These are phyloP conservation scores for Cajanus cajan DNA, from an alignment of 306 rosid species.

Conservation along the genomic window DNA sequence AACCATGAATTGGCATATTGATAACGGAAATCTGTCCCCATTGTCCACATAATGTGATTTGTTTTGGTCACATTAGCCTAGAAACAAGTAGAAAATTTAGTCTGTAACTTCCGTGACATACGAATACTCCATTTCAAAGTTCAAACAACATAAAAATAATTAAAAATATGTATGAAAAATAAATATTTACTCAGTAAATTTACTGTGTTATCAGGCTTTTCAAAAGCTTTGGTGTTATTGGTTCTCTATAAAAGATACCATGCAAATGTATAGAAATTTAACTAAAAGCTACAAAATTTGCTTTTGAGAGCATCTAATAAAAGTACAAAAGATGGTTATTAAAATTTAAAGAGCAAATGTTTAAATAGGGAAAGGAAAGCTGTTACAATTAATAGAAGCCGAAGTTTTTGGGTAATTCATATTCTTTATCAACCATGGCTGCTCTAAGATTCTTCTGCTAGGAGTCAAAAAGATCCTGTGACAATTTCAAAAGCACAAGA, in stretches of 20 bases:
- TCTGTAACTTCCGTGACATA: not conserved
- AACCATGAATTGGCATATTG: constrained; percentile 91
- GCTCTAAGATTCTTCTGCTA: not conserved
- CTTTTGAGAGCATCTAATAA: not conserved
- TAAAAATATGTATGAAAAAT: not conserved
- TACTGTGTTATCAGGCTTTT: constrained; percentile 12
- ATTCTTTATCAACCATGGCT: not conserved
- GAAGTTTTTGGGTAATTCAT: not conserved
- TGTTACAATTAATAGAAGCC: constrained; percentile 14
- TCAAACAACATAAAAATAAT: constrained; percentile 19
- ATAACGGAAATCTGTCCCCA: constrained; percentile 91
- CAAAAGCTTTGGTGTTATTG: not conserved
- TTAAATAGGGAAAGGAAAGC: not conserved
- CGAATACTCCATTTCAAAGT: not conserved
- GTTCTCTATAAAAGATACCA: not conserved
- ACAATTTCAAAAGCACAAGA: not conserved
- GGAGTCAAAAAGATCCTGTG: not conserved
- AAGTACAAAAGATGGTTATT: not conserved
- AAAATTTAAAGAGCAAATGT: not conserved
- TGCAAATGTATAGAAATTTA: not conserved
- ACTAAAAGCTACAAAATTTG: not conserved
- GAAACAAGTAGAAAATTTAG: constrained; percentile 20
- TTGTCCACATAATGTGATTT: constrained; percentile 87
- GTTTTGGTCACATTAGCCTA: constrained; percentile 88
- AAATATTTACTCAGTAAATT: constrained; percentile 9